These are phyloP conservation scores for Solanum acaule DNA, from an alignment of 257 asterid species.

Conservation along the genomic window DNA sequence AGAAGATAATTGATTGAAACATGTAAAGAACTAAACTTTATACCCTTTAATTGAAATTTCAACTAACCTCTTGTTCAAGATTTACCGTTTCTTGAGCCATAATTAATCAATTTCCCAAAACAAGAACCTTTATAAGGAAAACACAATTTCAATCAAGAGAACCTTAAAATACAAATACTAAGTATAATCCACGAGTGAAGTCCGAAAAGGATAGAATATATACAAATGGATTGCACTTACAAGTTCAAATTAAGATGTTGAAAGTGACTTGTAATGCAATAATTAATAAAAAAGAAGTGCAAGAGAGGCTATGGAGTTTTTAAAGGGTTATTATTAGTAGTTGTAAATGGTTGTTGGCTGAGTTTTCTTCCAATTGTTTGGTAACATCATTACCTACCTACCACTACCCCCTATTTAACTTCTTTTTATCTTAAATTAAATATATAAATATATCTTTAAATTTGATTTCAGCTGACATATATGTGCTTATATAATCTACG, in stretches of 20 bases:
- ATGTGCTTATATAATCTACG: no score
- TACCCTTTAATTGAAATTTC: not conserved
- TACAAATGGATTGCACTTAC: no score
- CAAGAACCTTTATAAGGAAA: not conserved
- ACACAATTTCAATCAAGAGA: not conserved
- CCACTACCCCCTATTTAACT: no score
- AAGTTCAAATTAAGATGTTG: not conserved
- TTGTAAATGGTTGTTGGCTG: not conserved
- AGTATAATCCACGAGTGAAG: not conserved
- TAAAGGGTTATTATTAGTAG: no score
- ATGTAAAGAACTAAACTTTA: not conserved
- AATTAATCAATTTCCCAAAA: not conserved
- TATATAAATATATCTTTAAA: no score
- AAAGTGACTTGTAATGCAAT: not conserved
- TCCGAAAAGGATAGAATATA: not conserved
- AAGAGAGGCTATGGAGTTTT: not conserved
- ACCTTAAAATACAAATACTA: not conserved
- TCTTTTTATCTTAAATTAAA: no score
- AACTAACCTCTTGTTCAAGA: slow-evolving; percentile 50
- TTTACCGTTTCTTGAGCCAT: slow-evolving; percentile 39
- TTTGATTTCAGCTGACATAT: no score
- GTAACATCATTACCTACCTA: not conserved
- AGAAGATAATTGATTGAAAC: not conserved
- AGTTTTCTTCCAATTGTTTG: not conserved
- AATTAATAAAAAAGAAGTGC: not conserved